Conservation (phyloP, 2,329 filamentous ascomycete species). For the Monosporascus cannonballus region DNA sequence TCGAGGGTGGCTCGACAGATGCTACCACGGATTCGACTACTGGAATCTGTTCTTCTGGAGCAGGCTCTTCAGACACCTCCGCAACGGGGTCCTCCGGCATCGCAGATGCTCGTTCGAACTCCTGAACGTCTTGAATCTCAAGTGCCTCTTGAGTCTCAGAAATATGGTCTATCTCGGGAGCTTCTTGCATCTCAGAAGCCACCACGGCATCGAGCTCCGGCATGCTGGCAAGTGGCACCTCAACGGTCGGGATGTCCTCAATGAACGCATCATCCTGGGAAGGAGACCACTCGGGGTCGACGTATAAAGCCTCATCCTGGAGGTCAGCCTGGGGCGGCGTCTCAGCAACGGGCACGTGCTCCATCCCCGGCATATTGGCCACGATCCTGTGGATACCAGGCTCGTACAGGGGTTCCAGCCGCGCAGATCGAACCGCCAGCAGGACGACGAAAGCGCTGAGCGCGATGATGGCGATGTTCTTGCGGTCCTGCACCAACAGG, state of each 20-base stretch:
- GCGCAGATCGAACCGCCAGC: conserved; percentile 36
- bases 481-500: conserved; percentile 50
- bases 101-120: not conserved
- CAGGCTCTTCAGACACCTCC: not conserved
- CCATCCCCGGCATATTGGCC: conserved; percentile 13
- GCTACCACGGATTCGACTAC: not conserved
- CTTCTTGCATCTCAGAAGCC: not conserved
- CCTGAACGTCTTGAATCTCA: not conserved
- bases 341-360: conserved; percentile 12
- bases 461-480: conserved; percentile 52
- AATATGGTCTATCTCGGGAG: not conserved
- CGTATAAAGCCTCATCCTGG: not conserved
- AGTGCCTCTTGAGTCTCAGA: not conserved
- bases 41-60: not conserved
- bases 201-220: not conserved
- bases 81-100: not conserved
- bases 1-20: no score
- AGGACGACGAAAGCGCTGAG: conserved; percentile 49
- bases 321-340: conserved; percentile 1
- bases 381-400: conserved; percentile 20
- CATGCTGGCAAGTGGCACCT: no score
- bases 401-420: conserved; percentile 23
- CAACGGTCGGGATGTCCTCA: no score
- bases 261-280: no score
- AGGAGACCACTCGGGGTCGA: not conserved